Conservation (phyloP, 352 stramenopile genomes). For the Phytophthora fragariae region DNA sequence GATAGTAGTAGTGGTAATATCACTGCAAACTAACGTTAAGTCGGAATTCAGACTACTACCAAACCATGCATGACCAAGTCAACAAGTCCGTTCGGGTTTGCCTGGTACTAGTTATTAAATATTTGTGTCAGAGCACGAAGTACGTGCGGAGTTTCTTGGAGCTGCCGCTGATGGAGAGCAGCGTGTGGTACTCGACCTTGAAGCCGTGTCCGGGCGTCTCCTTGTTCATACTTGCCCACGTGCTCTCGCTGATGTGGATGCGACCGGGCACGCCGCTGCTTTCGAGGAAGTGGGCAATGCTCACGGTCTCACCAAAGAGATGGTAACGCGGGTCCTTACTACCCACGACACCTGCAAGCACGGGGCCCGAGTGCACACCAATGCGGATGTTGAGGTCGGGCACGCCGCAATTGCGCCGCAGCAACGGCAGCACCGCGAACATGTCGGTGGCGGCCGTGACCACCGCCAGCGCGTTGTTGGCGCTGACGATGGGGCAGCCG, state of each 20-base stretch:
- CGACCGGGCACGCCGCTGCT: slow-evolving; percentile 76
- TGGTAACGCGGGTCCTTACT: slow-evolving; percentile 87
- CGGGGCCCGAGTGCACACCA: slow-evolving; percentile 82
- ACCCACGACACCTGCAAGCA: slow-evolving; percentile 87
- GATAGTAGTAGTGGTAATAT: no score
- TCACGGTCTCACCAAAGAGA: slow-evolving; percentile 88
- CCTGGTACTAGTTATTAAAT: slow-evolving; percentile 12
- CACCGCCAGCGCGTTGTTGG: slow-evolving; percentile 72
- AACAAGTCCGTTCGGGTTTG: no score
- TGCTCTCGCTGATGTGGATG: slow-evolving; percentile 87
- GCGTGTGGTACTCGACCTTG: slow-evolving; percentile 87
- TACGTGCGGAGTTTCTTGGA: slow-evolving; percentile 84
- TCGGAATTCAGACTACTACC: no score
- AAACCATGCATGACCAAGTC: no score
- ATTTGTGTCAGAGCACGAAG: slow-evolving; percentile 62
- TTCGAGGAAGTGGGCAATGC: slow-evolving; percentile 84
- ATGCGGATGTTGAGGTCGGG: slow-evolving; percentile 89
- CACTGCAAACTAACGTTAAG: no score
- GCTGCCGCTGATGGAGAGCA: slow-evolving; percentile 78
- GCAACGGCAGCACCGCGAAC: slow-evolving; percentile 64
- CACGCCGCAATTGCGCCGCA: slow-evolving; percentile 78
- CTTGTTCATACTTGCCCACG: slow-evolving; percentile 85
- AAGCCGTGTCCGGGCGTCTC: slow-evolving; percentile 79
- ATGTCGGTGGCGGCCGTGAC: slow-evolving; percentile 82
- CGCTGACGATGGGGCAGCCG: slow-evolving; percentile 67